Evolutionary conservation across 495 filamentous ascomycete species (phyloP), one percentile per base, ranked within the genome.

Genomic region (Podospora australis): DNA sequence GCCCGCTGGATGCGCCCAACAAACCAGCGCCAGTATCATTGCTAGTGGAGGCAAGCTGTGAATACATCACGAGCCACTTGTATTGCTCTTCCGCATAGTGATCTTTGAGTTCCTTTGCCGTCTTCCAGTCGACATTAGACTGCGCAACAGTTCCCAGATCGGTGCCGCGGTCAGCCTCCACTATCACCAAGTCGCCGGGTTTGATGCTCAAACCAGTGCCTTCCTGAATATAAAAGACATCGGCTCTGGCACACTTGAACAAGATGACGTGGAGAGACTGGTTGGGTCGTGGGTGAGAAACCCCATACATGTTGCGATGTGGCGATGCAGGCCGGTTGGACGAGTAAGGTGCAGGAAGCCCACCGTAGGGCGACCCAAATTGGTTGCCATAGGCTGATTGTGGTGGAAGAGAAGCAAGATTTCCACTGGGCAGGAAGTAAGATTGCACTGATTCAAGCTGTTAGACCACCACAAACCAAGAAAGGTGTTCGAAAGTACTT

Each of bases 21-120:
- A 74, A 65, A 32, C 74, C 75, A 49, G 77, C 72, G 6, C 74
- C 75, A 25, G 65, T 65, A 32, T 78, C 77, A 26, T 78, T 69
- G 28, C 77, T 78, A 43, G 72, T 76, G 20, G 79, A 76, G 1
- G 81, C 81, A 51, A 87, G 86, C 53, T 83, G 83, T 9, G 89
- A 94, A 64, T 95, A 97, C 82, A 96, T 88, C 86, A 96, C 95
- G 25, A 98, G 77, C 84, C 90, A 96, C 55, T 84, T 86, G 65
- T 94, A 95, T 56, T 98, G 92, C 57, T 96, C 89, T 63, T 95
- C 84, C 14, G 84, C 85, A 56, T 87, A 92, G 44, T 87, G 79
- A 46, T 95, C 87, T 63, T 95, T 95, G 54, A 88, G 67, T 36
- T 91, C 83, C 52, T 91, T 89, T 0, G 94, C 92, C 43, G 83